A percentile compares a stretch with the other conserved stretches of the same genome.
These are phyloP conservation scores for Pseudogymnoascus sp. DNA, from an alignment of 2,329 filamentous ascomycete genomes.

Conservation along the genomic window DNA sequence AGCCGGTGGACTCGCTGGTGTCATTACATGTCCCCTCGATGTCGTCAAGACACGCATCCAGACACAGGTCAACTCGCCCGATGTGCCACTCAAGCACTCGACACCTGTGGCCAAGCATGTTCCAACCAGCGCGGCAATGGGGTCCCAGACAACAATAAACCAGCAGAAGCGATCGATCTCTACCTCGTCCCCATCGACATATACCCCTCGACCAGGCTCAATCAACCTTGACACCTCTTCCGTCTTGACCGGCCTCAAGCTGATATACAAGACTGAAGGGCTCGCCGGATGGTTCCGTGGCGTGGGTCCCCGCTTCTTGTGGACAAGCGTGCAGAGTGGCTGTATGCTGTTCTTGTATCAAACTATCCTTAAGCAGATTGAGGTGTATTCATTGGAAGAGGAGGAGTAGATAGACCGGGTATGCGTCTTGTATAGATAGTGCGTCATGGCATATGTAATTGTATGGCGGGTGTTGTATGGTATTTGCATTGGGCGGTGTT, in stretches of 20 bases:
- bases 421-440: slow-evolving; percentile 4
- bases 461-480: slow-evolving; percentile 4
- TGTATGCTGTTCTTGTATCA: slow-evolving; percentile 97
- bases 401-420: not conserved
- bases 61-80: slow-evolving; percentile 63
- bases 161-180: slow-evolving; percentile 67
- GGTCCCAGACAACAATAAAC: slow-evolving; percentile 30
- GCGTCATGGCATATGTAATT: not conserved
- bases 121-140: slow-evolving; percentile 21
- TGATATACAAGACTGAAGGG: slow-evolving; percentile 88
- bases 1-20: slow-evolving; percentile 85
- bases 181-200: slow-evolving; percentile 80
- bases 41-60: slow-evolving; percentile 96
- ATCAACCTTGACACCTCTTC: slow-evolving; percentile 82
- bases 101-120: slow-evolving; percentile 16
- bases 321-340: slow-evolving; percentile 95
- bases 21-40: slow-evolving; percentile 90
- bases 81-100: slow-evolving; percentile 21
- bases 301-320: slow-evolving; percentile 84
- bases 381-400: slow-evolving; percentile 32
- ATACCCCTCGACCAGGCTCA: slow-evolving; percentile 69
- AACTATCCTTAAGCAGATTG: slow-evolving; percentile 69
- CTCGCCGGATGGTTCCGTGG: slow-evolving; percentile 87
- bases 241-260: slow-evolving; percentile 69
- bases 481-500: slow-evolving; percentile 7